Base-by-base conservation (phyloP, 371 early-diverging fungal species). In the Apophysomyces elegans region DNA sequence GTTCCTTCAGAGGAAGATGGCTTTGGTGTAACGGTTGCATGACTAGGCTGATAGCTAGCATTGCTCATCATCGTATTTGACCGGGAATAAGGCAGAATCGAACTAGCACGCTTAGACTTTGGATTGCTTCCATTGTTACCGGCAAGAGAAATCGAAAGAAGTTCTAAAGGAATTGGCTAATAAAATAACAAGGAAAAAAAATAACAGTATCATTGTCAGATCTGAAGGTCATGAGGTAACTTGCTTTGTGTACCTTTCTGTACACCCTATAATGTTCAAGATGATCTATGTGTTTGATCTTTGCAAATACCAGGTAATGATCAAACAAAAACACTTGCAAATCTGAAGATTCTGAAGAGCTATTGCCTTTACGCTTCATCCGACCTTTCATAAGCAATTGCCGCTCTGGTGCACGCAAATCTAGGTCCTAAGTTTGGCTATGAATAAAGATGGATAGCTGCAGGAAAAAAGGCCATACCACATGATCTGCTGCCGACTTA, bases 301-400 rank as follows among this genome's bases (percentile, higher is more conserved):
- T 92, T 58, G 94, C 88, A 77, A 96, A 77, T 9, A 97, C 77
- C 13, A 97, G 78, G 46, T 86, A 84, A 75, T 97, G 94, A 69
- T 97, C 98, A 62, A 97, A 92, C 57, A 96, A 72, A 68, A 95
- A 93, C 16, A 95, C 85, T 58, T 83, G 84, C 1, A 96, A 68
- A 35, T 92, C 90, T 0, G 87, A 80, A 14, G 81, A 76, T 45
- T 91, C 92, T 7, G 89, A 77, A 72, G 65, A 62, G 13, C 87
- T 87, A 56, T 86, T 78, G 32, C 86, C 77, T 65, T 87, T 86
- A 41, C 90, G 80, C 43, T 89, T 90, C 74, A 97, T 83, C 36
- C 85, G 82, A 46, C 97, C 95, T 59, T 93, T 90, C 74, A 93
- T 87, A 32, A 95, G 74, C 13, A 95, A 67, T 58, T 86, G 81